Conservation (phyloP, 805 yeast genomes). For the Isabelozyma heimii region DNA sequence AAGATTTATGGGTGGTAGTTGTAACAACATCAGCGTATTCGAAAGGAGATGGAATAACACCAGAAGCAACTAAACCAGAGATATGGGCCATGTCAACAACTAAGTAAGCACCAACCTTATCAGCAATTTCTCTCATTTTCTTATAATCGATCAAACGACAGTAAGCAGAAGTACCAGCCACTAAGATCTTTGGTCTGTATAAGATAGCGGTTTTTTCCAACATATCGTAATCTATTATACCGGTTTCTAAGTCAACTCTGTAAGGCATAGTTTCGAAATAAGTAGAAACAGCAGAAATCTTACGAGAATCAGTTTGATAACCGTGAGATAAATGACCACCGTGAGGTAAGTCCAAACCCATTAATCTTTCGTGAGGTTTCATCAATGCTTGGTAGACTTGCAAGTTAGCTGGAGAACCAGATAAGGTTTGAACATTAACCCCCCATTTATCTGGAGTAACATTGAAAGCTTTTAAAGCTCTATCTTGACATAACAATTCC, state of each 20-base stretch:
- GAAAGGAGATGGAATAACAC: slow-evolving; percentile 91
- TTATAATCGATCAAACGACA: slow-evolving; percentile 86
- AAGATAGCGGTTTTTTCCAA: slow-evolving; percentile 77
- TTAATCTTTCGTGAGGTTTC: slow-evolving; percentile 87
- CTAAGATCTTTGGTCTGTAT: slow-evolving; percentile 91
- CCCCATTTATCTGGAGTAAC: slow-evolving; percentile 88
- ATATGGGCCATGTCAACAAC: slow-evolving; percentile 97
- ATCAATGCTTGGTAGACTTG: slow-evolving; percentile 87
- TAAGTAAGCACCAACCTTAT: slow-evolving; percentile 88
- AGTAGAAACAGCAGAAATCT: slow-evolving; percentile 88
- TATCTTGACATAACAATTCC: slow-evolving; percentile 83
- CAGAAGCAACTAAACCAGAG: slow-evolving; percentile 93
- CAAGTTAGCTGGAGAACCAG: slow-evolving; percentile 96
- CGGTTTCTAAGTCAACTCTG: slow-evolving; percentile 81
- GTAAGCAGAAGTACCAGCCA: slow-evolving; percentile 98
- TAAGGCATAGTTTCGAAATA: slow-evolving; percentile 98
- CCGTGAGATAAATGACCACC: slow-evolving; percentile 99
- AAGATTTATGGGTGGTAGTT: slow-evolving; percentile 95
- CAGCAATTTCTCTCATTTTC: slow-evolving; percentile 88
- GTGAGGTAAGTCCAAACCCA: slow-evolving; percentile 98
- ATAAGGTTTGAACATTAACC: slow-evolving; percentile 91
- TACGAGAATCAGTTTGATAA: slow-evolving; percentile 85
- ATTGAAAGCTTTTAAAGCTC: slow-evolving; percentile 84
- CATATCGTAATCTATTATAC: slow-evolving; percentile 87
- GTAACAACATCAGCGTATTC: slow-evolving; percentile 93